A percentile compares a stretch with the other conserved stretches of the same genome.
Evolutionary conservation across 345 rosid genomes (phyloP).

Genomic region (Brassica rapa): DNA sequence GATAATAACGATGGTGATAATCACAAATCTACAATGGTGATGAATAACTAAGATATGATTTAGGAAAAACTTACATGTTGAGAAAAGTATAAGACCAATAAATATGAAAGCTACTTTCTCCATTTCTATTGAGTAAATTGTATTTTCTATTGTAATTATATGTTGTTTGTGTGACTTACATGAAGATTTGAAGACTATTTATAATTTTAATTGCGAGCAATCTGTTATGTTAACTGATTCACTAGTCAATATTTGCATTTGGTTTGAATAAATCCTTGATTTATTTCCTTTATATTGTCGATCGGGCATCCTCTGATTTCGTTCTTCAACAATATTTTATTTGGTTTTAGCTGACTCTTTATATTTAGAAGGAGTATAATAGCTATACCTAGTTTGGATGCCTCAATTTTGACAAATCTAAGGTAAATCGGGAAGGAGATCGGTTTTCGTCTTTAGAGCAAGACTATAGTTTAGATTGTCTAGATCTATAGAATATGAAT

Average conservation of each 20-base stretch:
- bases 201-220: background rate
- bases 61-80: background rate
- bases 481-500: too few species aligned
- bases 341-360: background rate
- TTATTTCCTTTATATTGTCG: background rate
- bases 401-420: background rate
- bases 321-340: background rate
- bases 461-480: too few species aligned
- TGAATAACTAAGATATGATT: background rate
- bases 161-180: background rate
- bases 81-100: background rate
- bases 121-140: background rate
- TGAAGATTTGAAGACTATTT: background rate
- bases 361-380: background rate
- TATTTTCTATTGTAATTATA: background rate
- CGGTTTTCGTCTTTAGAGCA: too few species aligned
- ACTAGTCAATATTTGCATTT: background rate
- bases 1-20: background rate
- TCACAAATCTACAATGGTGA: background rate
- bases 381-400: background rate
- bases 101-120: background rate
- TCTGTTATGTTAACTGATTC: background rate
- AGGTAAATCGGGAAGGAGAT: background rate
- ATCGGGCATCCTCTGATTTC: background rate
- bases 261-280: background rate